phyloP scores from a whole-genome alignment of 768 basidiomycete genomes.

The Xerocomellus dryophilus region DNA sequence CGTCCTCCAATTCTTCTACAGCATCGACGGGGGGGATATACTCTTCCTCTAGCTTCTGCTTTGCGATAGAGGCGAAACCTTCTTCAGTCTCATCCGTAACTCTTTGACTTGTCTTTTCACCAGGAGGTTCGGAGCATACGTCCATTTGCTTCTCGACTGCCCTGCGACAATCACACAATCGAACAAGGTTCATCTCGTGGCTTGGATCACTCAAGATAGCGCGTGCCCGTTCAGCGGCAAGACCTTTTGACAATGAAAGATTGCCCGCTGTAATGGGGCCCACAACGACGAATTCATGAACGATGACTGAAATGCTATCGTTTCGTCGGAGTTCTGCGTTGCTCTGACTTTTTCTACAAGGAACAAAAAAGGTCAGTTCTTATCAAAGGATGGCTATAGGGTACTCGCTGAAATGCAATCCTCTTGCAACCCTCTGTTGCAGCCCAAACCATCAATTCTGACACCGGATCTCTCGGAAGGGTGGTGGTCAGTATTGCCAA shows the following conservation, averaged over 20 bases:
- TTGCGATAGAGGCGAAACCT: slow-evolving; percentile 47
- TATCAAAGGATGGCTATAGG: neutral
- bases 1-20: slow-evolving; percentile 19
- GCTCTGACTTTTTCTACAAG: slow-evolving; percentile 42
- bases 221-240: slow-evolving; percentile 62
- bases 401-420: slow-evolving; percentile 44
- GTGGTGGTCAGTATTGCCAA: slow-evolving; percentile 57
- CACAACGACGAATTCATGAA: slow-evolving; percentile 54
- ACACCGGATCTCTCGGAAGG: slow-evolving; percentile 67
- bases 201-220: slow-evolving; percentile 46
- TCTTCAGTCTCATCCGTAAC: slow-evolving; percentile 46
- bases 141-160: slow-evolving; percentile 13
- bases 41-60: slow-evolving; percentile 30
- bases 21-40: slow-evolving; percentile 10
- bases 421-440: slow-evolving; percentile 54
- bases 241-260: slow-evolving; percentile 59
- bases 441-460: slow-evolving; percentile 67
- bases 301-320: slow-evolving; percentile 53
- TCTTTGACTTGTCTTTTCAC: slow-evolving; percentile 20
- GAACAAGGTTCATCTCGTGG: slow-evolving; percentile 43
- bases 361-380: neutral
- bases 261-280: slow-evolving; percentile 63
- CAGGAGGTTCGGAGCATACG: slow-evolving; percentile 13
- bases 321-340: slow-evolving; percentile 42
- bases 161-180: slow-evolving; percentile 42